A percentile compares a stretch with the other conserved stretches of the same genome.
Evolutionary conservation across 805 yeast genomes (phyloP).

Genomic region (Candida andamanensis): DNA sequence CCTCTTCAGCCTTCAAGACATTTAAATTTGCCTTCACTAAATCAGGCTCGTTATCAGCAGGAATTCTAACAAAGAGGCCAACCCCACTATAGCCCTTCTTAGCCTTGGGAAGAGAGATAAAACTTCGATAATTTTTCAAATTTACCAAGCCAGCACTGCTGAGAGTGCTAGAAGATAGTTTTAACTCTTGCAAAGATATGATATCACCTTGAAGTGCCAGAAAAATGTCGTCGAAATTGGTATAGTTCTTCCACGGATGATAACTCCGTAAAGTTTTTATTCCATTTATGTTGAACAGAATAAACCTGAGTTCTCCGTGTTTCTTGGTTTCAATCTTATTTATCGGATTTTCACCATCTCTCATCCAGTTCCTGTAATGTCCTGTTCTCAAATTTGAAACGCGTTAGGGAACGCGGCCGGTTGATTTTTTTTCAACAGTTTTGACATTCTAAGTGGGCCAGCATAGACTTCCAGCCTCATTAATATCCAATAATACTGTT

Average conservation of each 20-base stretch:
- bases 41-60: constrained; percentile 39
- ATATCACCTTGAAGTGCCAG: constrained; percentile 61
- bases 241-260: constrained; percentile 69
- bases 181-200: constrained; percentile 83
- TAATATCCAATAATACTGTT: no score
- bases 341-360: constrained; percentile 1
- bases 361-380: no score
- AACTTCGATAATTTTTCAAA: constrained; percentile 55
- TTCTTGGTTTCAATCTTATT: constrained; percentile 4
- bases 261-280: constrained; percentile 73
- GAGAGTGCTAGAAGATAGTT: constrained; percentile 36
- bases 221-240: constrained; percentile 43
- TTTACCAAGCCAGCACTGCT: constrained; percentile 42
- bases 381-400: no score
- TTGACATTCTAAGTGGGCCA: no score
- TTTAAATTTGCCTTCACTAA: constrained; percentile 32
- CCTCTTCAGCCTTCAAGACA: constrained; percentile 81
- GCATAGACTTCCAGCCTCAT: no score
- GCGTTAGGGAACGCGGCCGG: no score
- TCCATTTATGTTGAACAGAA: constrained; percentile 85
- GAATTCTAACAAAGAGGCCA: constrained; percentile 66
- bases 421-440: no score
- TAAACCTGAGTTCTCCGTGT: constrained; percentile 33
- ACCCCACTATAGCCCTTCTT: constrained; percentile 92
- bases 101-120: constrained; percentile 58